Conservation (phyloP, 306 rosid genomes). For the Dalbergia cochinchinensis region DNA sequence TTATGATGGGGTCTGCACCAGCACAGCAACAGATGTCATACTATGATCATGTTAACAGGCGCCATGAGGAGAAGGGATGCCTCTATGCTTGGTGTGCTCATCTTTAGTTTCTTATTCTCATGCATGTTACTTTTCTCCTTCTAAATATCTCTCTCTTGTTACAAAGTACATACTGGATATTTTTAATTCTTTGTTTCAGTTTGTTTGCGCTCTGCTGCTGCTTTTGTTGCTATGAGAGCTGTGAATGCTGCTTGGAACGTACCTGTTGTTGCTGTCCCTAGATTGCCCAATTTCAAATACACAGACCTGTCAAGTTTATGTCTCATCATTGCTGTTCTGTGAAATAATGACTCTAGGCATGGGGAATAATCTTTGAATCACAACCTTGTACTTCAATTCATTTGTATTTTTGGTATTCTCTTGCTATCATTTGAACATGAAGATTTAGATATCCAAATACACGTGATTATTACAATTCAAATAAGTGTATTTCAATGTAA, state of each 20-base stretch:
- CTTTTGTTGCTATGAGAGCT: conserved; percentile 63
- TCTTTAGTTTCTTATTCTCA: conserved; percentile 19
- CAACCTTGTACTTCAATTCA: neutral
- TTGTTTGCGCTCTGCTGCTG: conserved; percentile 66
- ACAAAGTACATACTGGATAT: neutral
- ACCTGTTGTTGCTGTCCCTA: conserved; percentile 72
- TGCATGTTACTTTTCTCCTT: neutral
- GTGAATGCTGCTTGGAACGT: conserved; percentile 57
- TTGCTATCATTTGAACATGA: too few species aligned
- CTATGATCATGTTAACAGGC: conserved; percentile 54
- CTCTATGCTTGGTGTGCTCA: conserved; percentile 61
- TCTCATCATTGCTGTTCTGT: conserved; percentile 22
- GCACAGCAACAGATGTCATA: conserved; percentile 55
- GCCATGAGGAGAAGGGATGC: conserved; percentile 60
- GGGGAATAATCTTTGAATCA: conserved; percentile 33
- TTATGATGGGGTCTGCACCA: conserved; percentile 56
- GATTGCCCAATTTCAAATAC: conserved; percentile 21
- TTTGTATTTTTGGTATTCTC: neutral
- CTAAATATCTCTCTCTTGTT: neutral
- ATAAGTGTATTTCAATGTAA: too few species aligned
- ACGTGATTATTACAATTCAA: too few species aligned
- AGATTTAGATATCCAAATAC: too few species aligned
- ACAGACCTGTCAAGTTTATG: neutral
- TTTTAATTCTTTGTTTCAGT: conserved; percentile 47
- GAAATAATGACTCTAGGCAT: conserved; percentile 31